A percentile compares a stretch with the other conserved stretches of the same genome.
These are phyloP conservation scores for Debaryomycetaceae sp. DNA, from an alignment of 1,139 yeast species.

Conservation along the genomic window DNA sequence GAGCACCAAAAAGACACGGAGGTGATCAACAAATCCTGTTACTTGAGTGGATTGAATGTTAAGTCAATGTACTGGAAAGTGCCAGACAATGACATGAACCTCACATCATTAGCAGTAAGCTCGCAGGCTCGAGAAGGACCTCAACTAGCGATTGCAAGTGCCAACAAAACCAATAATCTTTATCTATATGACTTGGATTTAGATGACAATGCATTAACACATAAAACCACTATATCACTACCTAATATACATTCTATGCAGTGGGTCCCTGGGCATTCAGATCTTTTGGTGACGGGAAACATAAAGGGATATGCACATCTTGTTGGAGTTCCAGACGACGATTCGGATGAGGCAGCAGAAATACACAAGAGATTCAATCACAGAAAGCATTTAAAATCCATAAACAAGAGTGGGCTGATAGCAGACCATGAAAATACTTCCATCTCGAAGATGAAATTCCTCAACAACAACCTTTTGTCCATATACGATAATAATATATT, in stretches of 20 bases:
- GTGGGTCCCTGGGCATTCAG: constrained; percentile 50
- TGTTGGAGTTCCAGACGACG: constrained; percentile 55
- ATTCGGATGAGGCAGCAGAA: constrained; percentile 55
- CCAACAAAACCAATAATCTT: constrained; percentile 51
- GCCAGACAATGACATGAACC: constrained; percentile 55
- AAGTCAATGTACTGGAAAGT: constrained; percentile 70
- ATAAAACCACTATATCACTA: constrained; percentile 69
- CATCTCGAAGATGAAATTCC: constrained; percentile 27
- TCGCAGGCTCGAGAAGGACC: constrained; percentile 26
- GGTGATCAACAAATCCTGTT: constrained; percentile 38
- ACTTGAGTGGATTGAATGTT: constrained; percentile 40
- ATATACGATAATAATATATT: constrained; percentile 63
- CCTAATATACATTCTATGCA: constrained; percentile 64
- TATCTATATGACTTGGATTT: constrained; percentile 60
- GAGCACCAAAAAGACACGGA: constrained; percentile 28
- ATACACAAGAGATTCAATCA: constrained; percentile 75
- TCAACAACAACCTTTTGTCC: constrained; percentile 38
- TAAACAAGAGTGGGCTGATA: constrained; percentile 18
- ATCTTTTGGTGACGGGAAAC: constrained; percentile 62
- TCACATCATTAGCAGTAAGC: constrained; percentile 50
- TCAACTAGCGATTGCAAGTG: constrained; percentile 63
- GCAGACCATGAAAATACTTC: constrained; percentile 20
- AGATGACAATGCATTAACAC: constrained; percentile 50
- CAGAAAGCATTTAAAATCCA: constrained; percentile 48
- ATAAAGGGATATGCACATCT: constrained; percentile 66